A percentile compares a stretch with the other conserved stretches of the same genome.
Conservation (phyloP, 1,284 basidiomycete genomes). For the Cutaneotrichosporon mucoides region DNA sequence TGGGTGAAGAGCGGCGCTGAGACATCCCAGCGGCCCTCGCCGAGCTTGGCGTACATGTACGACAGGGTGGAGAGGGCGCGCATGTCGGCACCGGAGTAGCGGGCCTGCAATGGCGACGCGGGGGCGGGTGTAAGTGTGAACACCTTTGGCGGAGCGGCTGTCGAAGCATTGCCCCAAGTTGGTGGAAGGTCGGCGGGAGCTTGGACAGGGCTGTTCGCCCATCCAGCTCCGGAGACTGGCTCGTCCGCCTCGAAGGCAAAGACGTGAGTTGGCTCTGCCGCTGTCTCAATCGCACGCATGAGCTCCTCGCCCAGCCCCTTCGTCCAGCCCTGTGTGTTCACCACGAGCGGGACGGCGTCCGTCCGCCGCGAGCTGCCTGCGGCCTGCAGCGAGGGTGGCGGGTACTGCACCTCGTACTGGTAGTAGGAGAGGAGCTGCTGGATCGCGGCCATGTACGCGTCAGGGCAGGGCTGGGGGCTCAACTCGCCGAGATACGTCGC, state of each 20-base stretch:
- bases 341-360: constrained; percentile 71
- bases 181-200: background rate
- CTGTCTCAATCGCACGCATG: constrained; percentile 62
- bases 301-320: constrained; percentile 90
- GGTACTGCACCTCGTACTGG: constrained; percentile 63
- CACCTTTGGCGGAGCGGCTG: background rate
- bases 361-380: constrained; percentile 44
- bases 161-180: too few relatives aligned
- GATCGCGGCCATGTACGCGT: constrained; percentile 70
- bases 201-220: too few relatives aligned
- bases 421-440: constrained; percentile 67
- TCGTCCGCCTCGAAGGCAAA: constrained; percentile 55
- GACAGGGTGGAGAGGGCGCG: constrained; percentile 70
- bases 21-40: constrained; percentile 61
- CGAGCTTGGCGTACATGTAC: constrained; percentile 63
- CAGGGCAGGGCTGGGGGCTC: constrained; percentile 72
- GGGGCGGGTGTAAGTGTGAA: constrained; percentile 38
- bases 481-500: constrained; percentile 80
- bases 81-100: constrained; percentile 68
- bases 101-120: constrained; percentile 47
- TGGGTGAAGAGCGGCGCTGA: constrained; percentile 62
- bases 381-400: constrained; percentile 28
- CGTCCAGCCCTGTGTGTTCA: constrained; percentile 96
- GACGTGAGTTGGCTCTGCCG: constrained; percentile 62
- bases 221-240: too few relatives aligned